A percentile compares a stretch with the other conserved stretches of the same genome.
Evolutionary conservation across 306 rosid genomes (phyloP).

Genomic region (Parietaria judaica): DNA sequence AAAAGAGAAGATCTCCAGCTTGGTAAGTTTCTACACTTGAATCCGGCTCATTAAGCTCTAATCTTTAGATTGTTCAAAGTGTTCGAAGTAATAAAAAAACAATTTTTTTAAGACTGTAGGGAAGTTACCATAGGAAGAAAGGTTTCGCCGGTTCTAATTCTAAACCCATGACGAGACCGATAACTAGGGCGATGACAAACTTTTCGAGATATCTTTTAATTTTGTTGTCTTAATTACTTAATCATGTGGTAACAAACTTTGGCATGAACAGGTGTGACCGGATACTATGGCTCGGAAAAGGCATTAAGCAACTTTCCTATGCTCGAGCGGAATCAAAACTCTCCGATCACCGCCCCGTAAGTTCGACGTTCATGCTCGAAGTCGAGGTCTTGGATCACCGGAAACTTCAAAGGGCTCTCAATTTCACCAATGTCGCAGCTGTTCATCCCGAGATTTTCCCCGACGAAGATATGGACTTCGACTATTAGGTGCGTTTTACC

Average conservation of each 20-base stretch:
- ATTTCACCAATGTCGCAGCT: slow-evolving; percentile 41
- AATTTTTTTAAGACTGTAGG: too few species aligned
- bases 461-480: slow-evolving; percentile 37
- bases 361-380: slow-evolving; percentile 60
- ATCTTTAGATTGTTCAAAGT: too few species aligned
- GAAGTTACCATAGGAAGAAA: too few species aligned
- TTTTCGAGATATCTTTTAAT: too few species aligned
- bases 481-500: background rate
- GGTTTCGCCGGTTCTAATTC: too few species aligned
- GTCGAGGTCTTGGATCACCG: slow-evolving; percentile 82
- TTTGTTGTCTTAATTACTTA: too few species aligned
- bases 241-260: background rate
- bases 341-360: slow-evolving; percentile 85
- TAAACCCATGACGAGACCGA: too few species aligned
- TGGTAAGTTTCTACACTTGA: slow-evolving; percentile 45
- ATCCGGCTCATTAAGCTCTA: background rate
- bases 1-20: slow-evolving; percentile 90
- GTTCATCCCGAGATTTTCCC: slow-evolving; percentile 58
- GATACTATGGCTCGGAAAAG: slow-evolving; percentile 74
- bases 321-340: slow-evolving; percentile 49
- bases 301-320: slow-evolving; percentile 65
- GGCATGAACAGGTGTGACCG: slow-evolving; percentile 76
- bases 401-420: slow-evolving; percentile 67
- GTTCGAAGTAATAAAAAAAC: too few species aligned
- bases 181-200: too few species aligned